Evolutionary conservation across 2,329 filamentous ascomycete species (phyloP).

Genomic region (Fonsecaea nubica): DNA sequence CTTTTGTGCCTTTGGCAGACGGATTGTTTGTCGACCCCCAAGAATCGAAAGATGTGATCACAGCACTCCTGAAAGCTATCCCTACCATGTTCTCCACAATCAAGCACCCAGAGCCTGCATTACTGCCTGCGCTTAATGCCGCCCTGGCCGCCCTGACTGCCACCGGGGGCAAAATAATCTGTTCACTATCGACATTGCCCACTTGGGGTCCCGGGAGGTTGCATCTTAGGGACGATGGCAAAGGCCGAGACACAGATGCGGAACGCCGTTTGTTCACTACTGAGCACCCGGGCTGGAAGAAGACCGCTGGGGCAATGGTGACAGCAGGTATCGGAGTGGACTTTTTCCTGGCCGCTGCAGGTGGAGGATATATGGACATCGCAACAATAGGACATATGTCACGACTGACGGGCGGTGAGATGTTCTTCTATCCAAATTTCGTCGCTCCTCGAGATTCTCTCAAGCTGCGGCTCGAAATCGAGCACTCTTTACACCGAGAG

Average conservation of each 20-base stretch:
- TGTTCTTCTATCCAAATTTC: constrained; percentile 97
- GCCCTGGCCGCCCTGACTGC: constrained; percentile 81
- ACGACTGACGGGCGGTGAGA: constrained; percentile 89
- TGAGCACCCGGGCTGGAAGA: constrained; percentile 86
- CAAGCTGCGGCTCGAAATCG: constrained; percentile 83
- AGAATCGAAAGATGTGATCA: constrained; percentile 85
- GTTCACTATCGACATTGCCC: constrained; percentile 83
- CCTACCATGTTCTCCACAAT: constrained; percentile 85
- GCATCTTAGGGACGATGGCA: constrained; percentile 85
- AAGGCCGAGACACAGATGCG: constrained; percentile 81
- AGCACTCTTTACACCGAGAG: constrained; percentile 83
- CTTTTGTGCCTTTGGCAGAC: constrained; percentile 89
- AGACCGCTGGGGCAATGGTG: constrained; percentile 85
- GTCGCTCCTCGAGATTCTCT: constrained; percentile 82
- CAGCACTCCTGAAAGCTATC: constrained; percentile 80
- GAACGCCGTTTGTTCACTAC: constrained; percentile 92
- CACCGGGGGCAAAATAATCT: constrained; percentile 91
- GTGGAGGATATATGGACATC: constrained; percentile 89
- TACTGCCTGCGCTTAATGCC: constrained; percentile 83
- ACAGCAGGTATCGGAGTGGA: constrained; percentile 85
- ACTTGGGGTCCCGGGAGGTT: constrained; percentile 89
- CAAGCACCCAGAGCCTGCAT: constrained; percentile 88
- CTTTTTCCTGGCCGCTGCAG: constrained; percentile 91
- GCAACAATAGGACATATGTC: constrained; percentile 89
- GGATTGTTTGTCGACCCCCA: constrained; percentile 94